Conservation (phyloP, 768 basidiomycete genomes). For the Xanthoconium purpureum region DNA sequence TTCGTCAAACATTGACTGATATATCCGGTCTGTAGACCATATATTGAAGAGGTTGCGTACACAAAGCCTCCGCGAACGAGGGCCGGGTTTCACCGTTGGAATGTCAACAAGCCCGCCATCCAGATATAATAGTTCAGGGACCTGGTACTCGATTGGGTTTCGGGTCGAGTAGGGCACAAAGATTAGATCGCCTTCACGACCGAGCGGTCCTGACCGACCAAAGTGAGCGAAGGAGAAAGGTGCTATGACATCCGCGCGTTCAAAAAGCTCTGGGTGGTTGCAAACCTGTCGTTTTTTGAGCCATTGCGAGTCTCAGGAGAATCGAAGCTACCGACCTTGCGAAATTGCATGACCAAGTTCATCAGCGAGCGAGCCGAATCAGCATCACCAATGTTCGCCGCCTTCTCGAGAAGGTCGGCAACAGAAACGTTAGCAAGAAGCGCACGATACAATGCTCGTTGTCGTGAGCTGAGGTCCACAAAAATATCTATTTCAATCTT, state of each 20-base stretch:
- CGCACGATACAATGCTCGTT: conserved; percentile 85
- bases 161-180: conserved; percentile 80
- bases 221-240: conserved; percentile 88
- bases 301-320: background rate
- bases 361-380: conserved; percentile 92
- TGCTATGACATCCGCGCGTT: conserved; percentile 91
- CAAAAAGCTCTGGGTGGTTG: conserved; percentile 98
- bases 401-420: conserved; percentile 89
- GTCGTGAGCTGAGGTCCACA: conserved; percentile 90
- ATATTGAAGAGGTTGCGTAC: conserved; percentile 78
- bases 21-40: conserved; percentile 84
- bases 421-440: conserved; percentile 92
- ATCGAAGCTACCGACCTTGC: conserved; percentile 59
- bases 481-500: conserved; percentile 96
- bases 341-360: conserved; percentile 99
- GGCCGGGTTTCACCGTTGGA: conserved; percentile 51
- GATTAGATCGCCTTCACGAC: conserved; percentile 84
- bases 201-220: conserved; percentile 76
- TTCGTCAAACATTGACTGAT: conserved; percentile 60
- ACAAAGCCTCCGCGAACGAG: conserved; percentile 50
- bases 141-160: conserved; percentile 76
- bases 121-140: conserved; percentile 75
- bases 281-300: conserved; percentile 60
- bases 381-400: conserved; percentile 85
- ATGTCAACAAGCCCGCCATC: conserved; percentile 72